Evolutionary conservation across 768 basidiomycete species (phyloP), one percentile per base, ranked within the genome.

Genomic region (Cystoderma amianthinum): DNA sequence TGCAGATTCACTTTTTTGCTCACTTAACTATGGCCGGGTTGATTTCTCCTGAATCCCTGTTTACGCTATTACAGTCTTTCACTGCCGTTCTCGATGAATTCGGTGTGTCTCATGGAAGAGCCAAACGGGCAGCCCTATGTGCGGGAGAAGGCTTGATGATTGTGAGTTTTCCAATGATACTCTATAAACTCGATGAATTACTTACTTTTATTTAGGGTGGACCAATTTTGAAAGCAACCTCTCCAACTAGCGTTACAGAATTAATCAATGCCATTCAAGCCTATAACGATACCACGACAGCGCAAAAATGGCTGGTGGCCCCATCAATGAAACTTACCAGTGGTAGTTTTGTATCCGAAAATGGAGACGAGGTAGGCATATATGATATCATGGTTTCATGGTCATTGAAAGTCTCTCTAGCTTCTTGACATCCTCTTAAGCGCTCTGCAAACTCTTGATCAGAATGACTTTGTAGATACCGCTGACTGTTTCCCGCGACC

Each of bases 1-100:
- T 9, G 36, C 24, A 98, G 94, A 83, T 97, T 11, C 89, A 92
- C 46, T 88, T 98, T 59, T 96, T 98, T 55, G 85, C 93, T 1
- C 87, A 94, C 54, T 62, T 96, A 35, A 83, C 88, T 21, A 71
- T 84, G 2, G 80, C 89, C 1, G 74, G 75, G 42, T 63, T 94
- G 1, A 74, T 97, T 38, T 81, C 87, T 2, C 58, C 80, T 0
- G 75, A 82, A 6, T 94, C 93, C 2, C 78, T 97, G 71, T 67
- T 85, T 33, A 72, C 80, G 5, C 76, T 96, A 20, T 71, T 96
- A 18, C 80, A 84, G 48, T 85, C 92, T 0, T 89, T 96, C 58
- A 79, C 82, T 2, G 72, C 83, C 1, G 94, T 95, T 2, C 68
- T 96, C 15, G 88, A 92, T 53, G 91, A 93, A 54, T 90, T 93